phyloP scores from a whole-genome alignment of 2,329 filamentous ascomycete species.

The Verticillium nubilum region DNA sequence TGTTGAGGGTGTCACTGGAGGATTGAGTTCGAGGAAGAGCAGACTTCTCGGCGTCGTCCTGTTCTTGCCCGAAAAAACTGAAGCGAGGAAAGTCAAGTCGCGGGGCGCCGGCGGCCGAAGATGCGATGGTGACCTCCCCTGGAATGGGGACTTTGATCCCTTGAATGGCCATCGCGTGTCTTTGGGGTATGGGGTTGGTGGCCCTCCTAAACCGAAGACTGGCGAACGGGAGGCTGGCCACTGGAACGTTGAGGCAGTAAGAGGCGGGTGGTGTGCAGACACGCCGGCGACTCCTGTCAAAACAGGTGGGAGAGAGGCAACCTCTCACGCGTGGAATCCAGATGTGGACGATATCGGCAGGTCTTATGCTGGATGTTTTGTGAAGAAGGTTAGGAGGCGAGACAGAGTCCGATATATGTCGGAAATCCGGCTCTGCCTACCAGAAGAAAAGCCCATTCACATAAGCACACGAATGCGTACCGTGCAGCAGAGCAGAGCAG shows the following conservation, averaged over 20 bases:
- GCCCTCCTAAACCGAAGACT: neutral
- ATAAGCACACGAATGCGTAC: neutral
- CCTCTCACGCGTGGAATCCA: neutral
- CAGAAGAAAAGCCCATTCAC: neutral
- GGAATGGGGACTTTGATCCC: neutral
- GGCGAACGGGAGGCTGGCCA: neutral
- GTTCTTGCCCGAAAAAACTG: constrained; percentile 8
- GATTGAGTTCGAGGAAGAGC: constrained; percentile 9
- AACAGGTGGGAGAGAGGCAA: neutral
- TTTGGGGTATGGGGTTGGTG: neutral
- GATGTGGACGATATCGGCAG: neutral
- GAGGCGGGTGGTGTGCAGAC: neutral
- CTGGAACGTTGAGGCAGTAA: neutral
- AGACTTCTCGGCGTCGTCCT: constrained; percentile 5
- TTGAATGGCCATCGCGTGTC: neutral
- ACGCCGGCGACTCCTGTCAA: neutral
- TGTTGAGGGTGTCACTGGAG: constrained; percentile 9
- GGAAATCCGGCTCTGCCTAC: constrained; percentile 1
- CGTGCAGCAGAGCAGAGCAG: neutral
- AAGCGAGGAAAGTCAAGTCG: constrained; percentile 10
- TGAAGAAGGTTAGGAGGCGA: neutral
- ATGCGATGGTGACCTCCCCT: constrained; percentile 10
- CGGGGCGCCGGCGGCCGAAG: constrained; percentile 7
- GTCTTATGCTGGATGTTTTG: neutral
- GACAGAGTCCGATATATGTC: constrained; percentile 2